These are phyloP conservation scores for Populus hybrid DNA, from an alignment of 441 rosid species.

Conservation along the genomic window DNA sequence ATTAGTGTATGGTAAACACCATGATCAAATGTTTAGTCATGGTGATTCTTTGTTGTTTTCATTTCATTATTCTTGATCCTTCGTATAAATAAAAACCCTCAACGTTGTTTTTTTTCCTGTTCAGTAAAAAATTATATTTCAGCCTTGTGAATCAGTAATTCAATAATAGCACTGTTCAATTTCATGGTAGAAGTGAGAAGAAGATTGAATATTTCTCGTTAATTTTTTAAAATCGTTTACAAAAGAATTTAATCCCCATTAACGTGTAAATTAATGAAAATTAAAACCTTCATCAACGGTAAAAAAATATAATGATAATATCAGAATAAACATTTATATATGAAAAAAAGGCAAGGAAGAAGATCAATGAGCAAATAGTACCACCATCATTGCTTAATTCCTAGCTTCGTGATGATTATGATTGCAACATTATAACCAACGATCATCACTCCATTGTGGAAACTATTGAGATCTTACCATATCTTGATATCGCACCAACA, in stretches of 20 bases:
- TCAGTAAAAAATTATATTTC: neutral
- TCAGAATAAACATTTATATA: no score
- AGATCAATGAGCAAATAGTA: neutral
- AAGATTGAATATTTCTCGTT: no score
- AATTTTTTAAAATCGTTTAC: no score
- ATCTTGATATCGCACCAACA: neutral
- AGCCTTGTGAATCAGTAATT: neutral
- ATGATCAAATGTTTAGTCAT: neutral
- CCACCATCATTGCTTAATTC: neutral
- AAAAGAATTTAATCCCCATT: no score
- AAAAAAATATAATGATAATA: no score
- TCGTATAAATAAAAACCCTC: neutral
- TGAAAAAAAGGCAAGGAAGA: neutral
- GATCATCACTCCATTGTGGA: neutral
- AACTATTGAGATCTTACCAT: neutral
- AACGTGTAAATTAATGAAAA: no score
- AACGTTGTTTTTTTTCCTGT: neutral
- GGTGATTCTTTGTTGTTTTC: neutral
- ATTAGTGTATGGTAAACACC: conserved; percentile 2
- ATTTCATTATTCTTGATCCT: conserved; percentile 7
- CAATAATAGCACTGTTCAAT: neutral
- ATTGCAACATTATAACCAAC: neutral
- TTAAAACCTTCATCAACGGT: no score
- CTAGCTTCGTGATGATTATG: neutral
- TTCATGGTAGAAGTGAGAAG: neutral